These are phyloP conservation scores for Acanthamoeba comandoni DNA, from an alignment of 208 protist species.

Conservation along the genomic window DNA sequence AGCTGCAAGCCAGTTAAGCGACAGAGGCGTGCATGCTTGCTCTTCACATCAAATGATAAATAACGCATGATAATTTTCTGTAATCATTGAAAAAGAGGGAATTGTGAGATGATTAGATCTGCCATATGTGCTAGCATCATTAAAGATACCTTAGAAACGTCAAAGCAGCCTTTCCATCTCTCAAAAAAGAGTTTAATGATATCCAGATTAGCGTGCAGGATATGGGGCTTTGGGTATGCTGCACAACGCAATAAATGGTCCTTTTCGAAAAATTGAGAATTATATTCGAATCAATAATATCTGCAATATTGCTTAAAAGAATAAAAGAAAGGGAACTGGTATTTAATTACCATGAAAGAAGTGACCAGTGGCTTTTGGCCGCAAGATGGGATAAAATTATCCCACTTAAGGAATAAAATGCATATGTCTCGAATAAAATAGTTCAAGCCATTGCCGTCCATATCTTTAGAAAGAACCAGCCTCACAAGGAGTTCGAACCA, in stretches of 20 bases:
- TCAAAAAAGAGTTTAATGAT: conserved; percentile 87
- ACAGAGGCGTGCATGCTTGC: conserved; percentile 53
- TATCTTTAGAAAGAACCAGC: conserved; percentile 76
- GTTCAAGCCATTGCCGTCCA: conserved; percentile 86
- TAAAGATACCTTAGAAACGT: conserved; percentile 60
- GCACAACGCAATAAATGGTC: conserved; percentile 81
- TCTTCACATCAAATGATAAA: conserved; percentile 70
- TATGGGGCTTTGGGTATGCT: conserved; percentile 73
- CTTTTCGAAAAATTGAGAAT: conserved; percentile 30
- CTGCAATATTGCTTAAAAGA: not conserved
- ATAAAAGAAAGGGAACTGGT: not conserved
- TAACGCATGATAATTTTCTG: conserved; percentile 72
- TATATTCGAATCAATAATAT: conserved; percentile 13
- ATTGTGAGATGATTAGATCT: not conserved
- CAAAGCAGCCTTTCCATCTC: conserved; percentile 77
- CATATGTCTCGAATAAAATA: conserved; percentile 90
- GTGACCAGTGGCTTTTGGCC: conserved; percentile 68
- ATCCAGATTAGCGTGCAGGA: conserved; percentile 88
- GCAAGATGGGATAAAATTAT: conserved; percentile 23
- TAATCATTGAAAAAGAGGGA: not conserved
- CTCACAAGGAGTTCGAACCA: conserved; percentile 86
- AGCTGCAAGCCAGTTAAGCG: conserved; percentile 86
- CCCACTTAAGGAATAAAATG: conserved; percentile 85
- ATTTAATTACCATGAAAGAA: conserved; percentile 45
- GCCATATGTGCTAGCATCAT: not conserved